Conservation (phyloP, 768 basidiomycete genomes). For the Piloderma croceum region DNA sequence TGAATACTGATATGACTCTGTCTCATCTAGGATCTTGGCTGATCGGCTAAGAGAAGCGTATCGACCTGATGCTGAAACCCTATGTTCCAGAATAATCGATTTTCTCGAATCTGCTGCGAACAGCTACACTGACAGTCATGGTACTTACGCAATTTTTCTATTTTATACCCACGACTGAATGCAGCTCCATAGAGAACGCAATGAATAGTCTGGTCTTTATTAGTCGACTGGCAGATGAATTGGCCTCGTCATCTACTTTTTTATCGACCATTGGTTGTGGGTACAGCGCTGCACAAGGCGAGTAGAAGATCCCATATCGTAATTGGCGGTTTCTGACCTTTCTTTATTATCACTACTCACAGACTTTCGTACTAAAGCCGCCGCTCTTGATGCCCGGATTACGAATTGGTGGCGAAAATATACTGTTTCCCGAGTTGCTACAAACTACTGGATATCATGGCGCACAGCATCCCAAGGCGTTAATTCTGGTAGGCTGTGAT, state of each 20-base stretch:
- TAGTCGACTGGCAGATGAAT: constrained; percentile 43
- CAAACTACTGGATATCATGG: too few relatives aligned
- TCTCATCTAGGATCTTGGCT: constrained; percentile 33
- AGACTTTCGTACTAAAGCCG: too few relatives aligned
- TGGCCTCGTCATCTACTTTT: constrained; percentile 41
- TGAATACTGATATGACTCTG: constrained; percentile 4
- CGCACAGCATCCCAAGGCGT: too few relatives aligned
- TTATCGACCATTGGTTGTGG: constrained; percentile 40
- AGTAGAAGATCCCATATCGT: constrained; percentile 7
- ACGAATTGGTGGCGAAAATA: not conserved
- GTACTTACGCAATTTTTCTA: constrained; percentile 28
- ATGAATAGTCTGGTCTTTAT: constrained; percentile 41
- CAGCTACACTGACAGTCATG: constrained; percentile 24
- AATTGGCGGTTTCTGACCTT: not conserved
- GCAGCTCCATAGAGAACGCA: constrained; percentile 12
- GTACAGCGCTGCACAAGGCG: constrained; percentile 31
- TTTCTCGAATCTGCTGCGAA: constrained; percentile 35
- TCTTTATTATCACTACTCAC: too few relatives aligned
- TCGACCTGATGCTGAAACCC: constrained; percentile 43
- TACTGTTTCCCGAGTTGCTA: not conserved
- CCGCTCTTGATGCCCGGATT: not conserved
- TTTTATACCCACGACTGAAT: constrained; percentile 5
- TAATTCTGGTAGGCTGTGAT: too few relatives aligned
- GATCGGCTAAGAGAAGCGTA: constrained; percentile 40
- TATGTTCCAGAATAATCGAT: constrained; percentile 38